Evolutionary conservation across 176 grass and related monocot genomes (phyloP).

Genomic region (Juncus inflexus): DNA sequence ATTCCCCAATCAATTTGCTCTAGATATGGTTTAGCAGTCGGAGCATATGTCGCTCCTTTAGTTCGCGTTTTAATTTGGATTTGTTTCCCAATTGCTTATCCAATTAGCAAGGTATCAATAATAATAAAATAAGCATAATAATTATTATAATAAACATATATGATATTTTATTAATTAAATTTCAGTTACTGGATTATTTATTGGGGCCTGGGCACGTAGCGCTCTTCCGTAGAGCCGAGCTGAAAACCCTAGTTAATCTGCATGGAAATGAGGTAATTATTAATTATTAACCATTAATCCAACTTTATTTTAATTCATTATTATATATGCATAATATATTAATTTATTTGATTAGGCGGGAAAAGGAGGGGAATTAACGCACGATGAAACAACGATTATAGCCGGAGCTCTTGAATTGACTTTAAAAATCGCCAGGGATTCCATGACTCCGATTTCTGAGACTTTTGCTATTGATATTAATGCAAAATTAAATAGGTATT

Average conservation of each 20-base stretch:
- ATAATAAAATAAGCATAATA: too few relatives aligned
- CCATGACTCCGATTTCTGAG: conserved; percentile 64
- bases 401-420: conserved; percentile 92
- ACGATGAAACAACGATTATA: conserved; percentile 97
- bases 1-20: conserved; percentile 82
- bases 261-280: conserved; percentile 81
- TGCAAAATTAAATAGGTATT: conserved; percentile 69
- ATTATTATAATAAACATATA: too few relatives aligned
- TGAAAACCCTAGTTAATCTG: conserved; percentile 89
- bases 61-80: conserved; percentile 83
- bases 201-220: conserved; percentile 68
- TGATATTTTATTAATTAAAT: conserved; percentile 13
- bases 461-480: conserved; percentile 96
- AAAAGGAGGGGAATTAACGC: conserved; percentile 95
- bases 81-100: conserved; percentile 89
- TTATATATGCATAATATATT: background rate
- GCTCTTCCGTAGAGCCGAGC: conserved; percentile 88
- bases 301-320: background rate
- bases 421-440: conserved; percentile 78
- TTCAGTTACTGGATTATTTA: conserved; percentile 76
- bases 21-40: conserved; percentile 75
- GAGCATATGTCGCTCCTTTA: conserved; percentile 66
- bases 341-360: conserved; percentile 51
- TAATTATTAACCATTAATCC: background rate
- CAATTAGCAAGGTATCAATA: conserved; percentile 72